Evolutionary conservation across 2,329 filamentous ascomycete genomes (phyloP), one percentile per base, ranked within the genome.

Genomic region (Apiospora aurea): DNA sequence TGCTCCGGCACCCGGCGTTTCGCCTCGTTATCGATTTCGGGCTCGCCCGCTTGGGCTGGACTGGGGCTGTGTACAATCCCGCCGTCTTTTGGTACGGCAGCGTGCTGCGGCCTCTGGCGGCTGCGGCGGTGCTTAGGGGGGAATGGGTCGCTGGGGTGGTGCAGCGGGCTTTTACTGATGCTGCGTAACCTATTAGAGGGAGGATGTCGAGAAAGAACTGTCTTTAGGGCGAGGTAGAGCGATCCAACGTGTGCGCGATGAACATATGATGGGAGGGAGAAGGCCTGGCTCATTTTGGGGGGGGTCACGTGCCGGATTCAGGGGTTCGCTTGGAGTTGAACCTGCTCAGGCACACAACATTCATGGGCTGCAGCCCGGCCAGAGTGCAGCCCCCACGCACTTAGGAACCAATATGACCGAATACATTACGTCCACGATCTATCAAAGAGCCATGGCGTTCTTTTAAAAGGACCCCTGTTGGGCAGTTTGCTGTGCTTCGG

Each of bases 11-110:
- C 66, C 67, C 71, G 29, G 67, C 71, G 4, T 69, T 72, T 11
- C 67, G 67, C 26, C 44, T 69, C 24, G 49, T 72, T 24, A 29
- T 69, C 66, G 47, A 72, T 44, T 66, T 64, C 44, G 71, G 71
- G 11, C 67, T 72, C 43, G 71, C 67, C 43, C 67, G 67, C 21
- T 53, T 72, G 16, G 71, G 71, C 51, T 72, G 71, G 71, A 69
- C 67, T 34, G 71, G 34, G 44, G 51, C 53, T 26, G 66, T 67
- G 10, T 69, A 72, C 67, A 72, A 57, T 26, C 71, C 71, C 5
- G 57, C 34, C 57, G 57, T n/a, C 8, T 64, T 64, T 21, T 64
- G 57, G 57, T 64, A 64, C 57, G 57, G 34, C 34, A 10, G 18
- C 18, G 57, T 64, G 18, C 16, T 64, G 18, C 34, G 21, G 18